Evolutionary conservation across 805 yeast species (phyloP), one percentile per base, ranked within the genome.

Genomic region (Metschnikowia cubensis): DNA sequence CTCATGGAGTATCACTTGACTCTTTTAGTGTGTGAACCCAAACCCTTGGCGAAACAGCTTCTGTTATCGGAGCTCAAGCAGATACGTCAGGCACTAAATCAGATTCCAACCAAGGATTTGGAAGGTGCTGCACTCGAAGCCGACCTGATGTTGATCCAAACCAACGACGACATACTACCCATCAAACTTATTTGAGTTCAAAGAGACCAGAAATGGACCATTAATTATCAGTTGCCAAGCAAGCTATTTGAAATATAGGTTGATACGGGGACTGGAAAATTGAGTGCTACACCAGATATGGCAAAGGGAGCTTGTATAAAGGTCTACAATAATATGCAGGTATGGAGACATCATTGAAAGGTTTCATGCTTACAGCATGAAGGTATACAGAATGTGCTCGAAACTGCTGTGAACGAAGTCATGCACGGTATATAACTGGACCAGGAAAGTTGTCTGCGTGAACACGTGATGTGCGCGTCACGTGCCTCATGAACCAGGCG

Each of bases 1-100:
- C 20, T 35, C 14, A 40, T 45, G 46, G 31, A 45, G 13, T 56
- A 39, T 48, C 64, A 58, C 47, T 45, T 52, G 35, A 52, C 59
- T 14, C 40, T 56, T 29, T 48, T 48, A 18, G 18, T 55, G 4
- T 60, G 61, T 32, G 59, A 52, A 49, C 47, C 51, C n/a, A 45
- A 45, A 13, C 45, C 48, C 7, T 32, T 35, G 22, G 52, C 50
- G 5, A 21, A 44, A 20, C 37, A 45, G 4, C 38, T 50, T 48
- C 42, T 15, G 17, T 31, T 35, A 4, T 31, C 45, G 10, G 57
- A 55, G 21, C 45, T 29, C 17, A 4, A 7, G 3, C 10, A 3
- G 22, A 5, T 45, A 6, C 31, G 42, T 18, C 21, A 6, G 11
- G 45, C n/a, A 14, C 34, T 42, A 21, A 6, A 13, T 14, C n/a